phyloP scores from a whole-genome alignment of 192 early-diverging fungal species.

The Coemansia pectinata region DNA sequence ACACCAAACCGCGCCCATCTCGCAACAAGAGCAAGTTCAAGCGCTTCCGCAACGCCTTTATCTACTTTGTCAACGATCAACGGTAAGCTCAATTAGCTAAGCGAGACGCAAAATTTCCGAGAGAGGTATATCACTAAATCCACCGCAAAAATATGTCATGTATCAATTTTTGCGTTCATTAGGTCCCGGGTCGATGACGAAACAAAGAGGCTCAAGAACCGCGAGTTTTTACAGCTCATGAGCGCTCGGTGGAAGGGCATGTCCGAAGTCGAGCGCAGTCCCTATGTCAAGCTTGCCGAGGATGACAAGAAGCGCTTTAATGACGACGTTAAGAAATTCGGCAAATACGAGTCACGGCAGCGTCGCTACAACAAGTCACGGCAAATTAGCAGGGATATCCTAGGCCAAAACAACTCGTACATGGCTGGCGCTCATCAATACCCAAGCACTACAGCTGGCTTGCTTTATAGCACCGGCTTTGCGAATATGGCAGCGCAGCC shows the following conservation, averaged over 20 bases:
- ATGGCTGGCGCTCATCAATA: not conserved
- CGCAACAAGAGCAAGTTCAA: constrained; percentile 58
- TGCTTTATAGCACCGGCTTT: not conserved
- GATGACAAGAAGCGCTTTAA: constrained; percentile 53
- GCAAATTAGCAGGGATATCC: not conserved
- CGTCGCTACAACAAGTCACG: constrained; percentile 45
- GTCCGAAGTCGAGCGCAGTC: constrained; percentile 41
- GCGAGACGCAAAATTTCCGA: not conserved
- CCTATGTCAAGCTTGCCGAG: constrained; percentile 44
- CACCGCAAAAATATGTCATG: not conserved
- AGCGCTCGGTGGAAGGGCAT: constrained; percentile 53
- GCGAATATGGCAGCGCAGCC: not conserved
- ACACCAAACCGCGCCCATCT: constrained; percentile 28
- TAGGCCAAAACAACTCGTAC: not conserved
- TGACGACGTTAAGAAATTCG: constrained; percentile 47
- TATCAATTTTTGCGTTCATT: not conserved
- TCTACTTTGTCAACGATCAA: constrained; percentile 58
- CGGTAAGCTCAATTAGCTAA: constrained; percentile 25
- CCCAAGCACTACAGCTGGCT: not conserved
- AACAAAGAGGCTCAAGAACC: constrained; percentile 54
- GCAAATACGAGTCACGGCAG: constrained; percentile 55
- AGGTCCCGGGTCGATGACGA: constrained; percentile 47
- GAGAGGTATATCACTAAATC: not conserved
- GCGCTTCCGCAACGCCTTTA: constrained; percentile 58
- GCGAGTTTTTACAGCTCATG: constrained; percentile 57